A percentile compares a stretch with the other conserved stretches of the same genome.
Conservation (phyloP, 78 protist genomes). For the Polysphondylium violaceum region DNA sequence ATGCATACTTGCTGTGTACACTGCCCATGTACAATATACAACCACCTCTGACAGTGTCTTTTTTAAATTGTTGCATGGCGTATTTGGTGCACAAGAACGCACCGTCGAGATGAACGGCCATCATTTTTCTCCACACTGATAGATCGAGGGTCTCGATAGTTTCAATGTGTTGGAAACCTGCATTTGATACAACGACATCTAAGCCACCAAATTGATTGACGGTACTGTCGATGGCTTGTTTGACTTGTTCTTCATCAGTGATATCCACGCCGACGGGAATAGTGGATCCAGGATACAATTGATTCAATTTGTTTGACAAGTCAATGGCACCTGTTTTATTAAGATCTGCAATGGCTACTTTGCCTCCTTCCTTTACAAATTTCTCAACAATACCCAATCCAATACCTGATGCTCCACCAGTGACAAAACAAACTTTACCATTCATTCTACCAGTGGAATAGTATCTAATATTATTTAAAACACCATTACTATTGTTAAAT, state of each 20-base stretch:
- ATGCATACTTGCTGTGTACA: conserved; percentile 83
- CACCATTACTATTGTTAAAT: neutral
- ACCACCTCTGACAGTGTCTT: conserved; percentile 61
- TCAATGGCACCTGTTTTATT: conserved; percentile 10
- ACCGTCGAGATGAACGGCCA: conserved; percentile 85
- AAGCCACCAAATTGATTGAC: conserved; percentile 56
- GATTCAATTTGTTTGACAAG: conserved; percentile 3
- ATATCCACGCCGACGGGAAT: conserved; percentile 32
- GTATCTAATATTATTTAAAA: conserved; percentile 11
- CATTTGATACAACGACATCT: conserved; percentile 77
- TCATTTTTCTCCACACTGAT: conserved; percentile 75
- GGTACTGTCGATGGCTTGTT: conserved; percentile 9
- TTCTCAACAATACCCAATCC: conserved; percentile 74
- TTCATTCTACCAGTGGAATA: conserved; percentile 33
- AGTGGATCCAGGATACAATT: conserved; percentile 20
- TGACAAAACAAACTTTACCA: conserved; percentile 72
- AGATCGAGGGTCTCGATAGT: conserved; percentile 44
- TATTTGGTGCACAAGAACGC: conserved; percentile 76
- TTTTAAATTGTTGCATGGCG: conserved; percentile 63
- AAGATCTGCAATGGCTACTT: conserved; percentile 64
- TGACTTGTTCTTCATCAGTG: conserved; percentile 34
- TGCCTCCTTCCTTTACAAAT: conserved; percentile 65
- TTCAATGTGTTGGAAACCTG: conserved; percentile 83
- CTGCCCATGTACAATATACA: conserved; percentile 79
- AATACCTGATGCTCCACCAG: conserved; percentile 79